Conservation (phyloP, 2,329 filamentous ascomycete species). For the Xylaria sp. region DNA sequence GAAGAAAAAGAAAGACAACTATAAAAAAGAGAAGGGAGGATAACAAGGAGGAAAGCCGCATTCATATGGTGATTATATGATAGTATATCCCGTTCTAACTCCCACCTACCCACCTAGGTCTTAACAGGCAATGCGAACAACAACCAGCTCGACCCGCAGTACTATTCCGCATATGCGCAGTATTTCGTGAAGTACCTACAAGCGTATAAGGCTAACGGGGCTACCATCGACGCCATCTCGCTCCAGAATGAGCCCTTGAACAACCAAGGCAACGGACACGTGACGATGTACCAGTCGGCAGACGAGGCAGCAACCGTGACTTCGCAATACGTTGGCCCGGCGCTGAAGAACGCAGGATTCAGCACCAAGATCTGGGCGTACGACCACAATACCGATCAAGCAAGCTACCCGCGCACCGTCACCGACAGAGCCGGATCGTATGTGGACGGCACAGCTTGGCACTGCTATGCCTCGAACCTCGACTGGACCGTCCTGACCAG, state of each 20-base stretch:
- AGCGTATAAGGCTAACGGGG: conserved; percentile 51
- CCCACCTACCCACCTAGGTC: conserved; percentile 31
- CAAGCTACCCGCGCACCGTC: conserved; percentile 53
- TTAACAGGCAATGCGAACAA: conserved; percentile 52
- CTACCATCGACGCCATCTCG: conserved; percentile 54
- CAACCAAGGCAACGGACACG: conserved; percentile 50
- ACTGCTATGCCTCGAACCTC: conserved; percentile 53
- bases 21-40: not conserved
- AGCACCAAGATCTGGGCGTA: conserved; percentile 59
- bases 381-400: conserved; percentile 54
- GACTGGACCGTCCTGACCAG: conserved; percentile 52
- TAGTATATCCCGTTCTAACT: conserved; percentile 1
- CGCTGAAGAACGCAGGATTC: conserved; percentile 52
- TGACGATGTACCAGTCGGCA: conserved; percentile 53
- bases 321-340: conserved; percentile 53
- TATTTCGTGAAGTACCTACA: conserved; percentile 57
- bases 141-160: conserved; percentile 52
- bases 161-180: conserved; percentile 50
- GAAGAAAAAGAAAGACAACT: not conserved
- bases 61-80: not conserved
- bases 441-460: conserved; percentile 53
- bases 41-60: not conserved
- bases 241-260: conserved; percentile 59
- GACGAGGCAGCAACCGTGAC: conserved; percentile 53
- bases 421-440: conserved; percentile 48